Conservation (phyloP, 345 rosid genomes). For the Iberis pinnata region DNA sequence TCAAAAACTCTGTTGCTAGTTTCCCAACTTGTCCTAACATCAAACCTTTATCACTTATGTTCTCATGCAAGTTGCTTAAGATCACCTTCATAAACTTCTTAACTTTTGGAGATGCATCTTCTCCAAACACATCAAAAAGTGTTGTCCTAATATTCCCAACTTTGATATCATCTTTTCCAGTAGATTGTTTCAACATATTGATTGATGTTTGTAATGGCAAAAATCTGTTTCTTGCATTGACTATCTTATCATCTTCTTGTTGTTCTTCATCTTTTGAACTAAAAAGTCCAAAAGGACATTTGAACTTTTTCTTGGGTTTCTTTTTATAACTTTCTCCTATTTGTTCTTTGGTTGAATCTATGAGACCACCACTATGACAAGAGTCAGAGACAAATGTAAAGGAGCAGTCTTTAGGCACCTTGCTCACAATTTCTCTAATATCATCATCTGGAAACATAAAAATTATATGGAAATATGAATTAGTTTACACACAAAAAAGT, state of each 20-base stretch:
- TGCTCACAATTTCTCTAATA: conserved; percentile 68
- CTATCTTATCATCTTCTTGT: conserved; percentile 16
- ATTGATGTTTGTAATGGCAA: conserved; percentile 62
- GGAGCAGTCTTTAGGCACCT: conserved; percentile 49
- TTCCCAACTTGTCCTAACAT: conserved; percentile 38
- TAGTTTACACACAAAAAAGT: no score
- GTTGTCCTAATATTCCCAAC: conserved; percentile 72
- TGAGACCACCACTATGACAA: conserved; percentile 84
- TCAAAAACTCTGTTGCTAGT: no score
- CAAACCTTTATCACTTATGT: conserved; percentile 25
- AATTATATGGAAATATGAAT: no score
- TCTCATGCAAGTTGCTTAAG: conserved; percentile 40
- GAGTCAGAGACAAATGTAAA: conserved; percentile 74
- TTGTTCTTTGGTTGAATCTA: conserved; percentile 75
- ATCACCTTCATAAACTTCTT: conserved; percentile 85
- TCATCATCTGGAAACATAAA: conserved; percentile 46
- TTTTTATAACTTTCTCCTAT: conserved; percentile 70
- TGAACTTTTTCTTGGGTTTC: conserved; percentile 1
- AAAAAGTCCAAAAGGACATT: conserved; percentile 50
- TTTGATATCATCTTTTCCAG: conserved; percentile 70
- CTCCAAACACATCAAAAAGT: conserved; percentile 68
- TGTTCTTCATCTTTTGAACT: conserved; percentile 20
- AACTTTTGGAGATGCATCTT: conserved; percentile 83
- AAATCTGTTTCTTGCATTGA: conserved; percentile 33
- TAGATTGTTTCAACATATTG: conserved; percentile 65